A percentile compares a stretch with the other conserved stretches of the same genome.
phyloP scores from a whole-genome alignment of 2,329 filamentous ascomycete species.

The Thyridium curvatum region DNA sequence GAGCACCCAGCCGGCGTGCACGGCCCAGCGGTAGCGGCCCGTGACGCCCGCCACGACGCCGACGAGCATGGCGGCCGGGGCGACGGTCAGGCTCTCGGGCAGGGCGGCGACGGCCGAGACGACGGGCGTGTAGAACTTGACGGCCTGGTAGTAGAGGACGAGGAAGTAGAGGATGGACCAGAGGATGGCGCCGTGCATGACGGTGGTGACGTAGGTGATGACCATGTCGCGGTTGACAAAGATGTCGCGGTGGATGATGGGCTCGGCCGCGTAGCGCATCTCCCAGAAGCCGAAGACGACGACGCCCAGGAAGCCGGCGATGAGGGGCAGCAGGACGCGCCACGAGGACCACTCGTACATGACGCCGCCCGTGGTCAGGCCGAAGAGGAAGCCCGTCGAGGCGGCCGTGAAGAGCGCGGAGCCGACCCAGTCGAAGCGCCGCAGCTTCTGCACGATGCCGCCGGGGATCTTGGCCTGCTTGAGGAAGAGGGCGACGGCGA shows the following conservation, averaged over 20 bases:
- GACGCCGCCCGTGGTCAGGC: constrained; percentile 58
- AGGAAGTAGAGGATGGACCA: constrained; percentile 51
- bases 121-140: constrained; percentile 47
- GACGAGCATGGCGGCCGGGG: constrained; percentile 50
- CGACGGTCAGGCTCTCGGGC: constrained; percentile 57
- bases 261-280: constrained; percentile 39
- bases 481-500: constrained; percentile 44
- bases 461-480: constrained; percentile 40
- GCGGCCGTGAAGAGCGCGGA: constrained; percentile 53
- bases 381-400: constrained; percentile 51
- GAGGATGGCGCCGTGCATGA: constrained; percentile 51
- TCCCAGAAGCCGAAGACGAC: constrained; percentile 49
- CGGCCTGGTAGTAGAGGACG: constrained; percentile 39
- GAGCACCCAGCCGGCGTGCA: constrained; percentile 50
- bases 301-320: constrained; percentile 46
- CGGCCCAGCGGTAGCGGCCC: constrained; percentile 53
- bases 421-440: constrained; percentile 57
- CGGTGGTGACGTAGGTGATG: constrained; percentile 32
- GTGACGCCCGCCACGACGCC: constrained; percentile 48
- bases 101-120: constrained; percentile 50
- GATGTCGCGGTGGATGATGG: constrained; percentile 37
- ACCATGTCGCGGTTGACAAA: constrained; percentile 30
- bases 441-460: constrained; percentile 39
- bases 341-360: constrained; percentile 59
- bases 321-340: constrained; percentile 54